Evolutionary conservation across 768 basidiomycete species (phyloP), one percentile per base, ranked within the genome.

Genomic region (Russula dissimulans): DNA sequence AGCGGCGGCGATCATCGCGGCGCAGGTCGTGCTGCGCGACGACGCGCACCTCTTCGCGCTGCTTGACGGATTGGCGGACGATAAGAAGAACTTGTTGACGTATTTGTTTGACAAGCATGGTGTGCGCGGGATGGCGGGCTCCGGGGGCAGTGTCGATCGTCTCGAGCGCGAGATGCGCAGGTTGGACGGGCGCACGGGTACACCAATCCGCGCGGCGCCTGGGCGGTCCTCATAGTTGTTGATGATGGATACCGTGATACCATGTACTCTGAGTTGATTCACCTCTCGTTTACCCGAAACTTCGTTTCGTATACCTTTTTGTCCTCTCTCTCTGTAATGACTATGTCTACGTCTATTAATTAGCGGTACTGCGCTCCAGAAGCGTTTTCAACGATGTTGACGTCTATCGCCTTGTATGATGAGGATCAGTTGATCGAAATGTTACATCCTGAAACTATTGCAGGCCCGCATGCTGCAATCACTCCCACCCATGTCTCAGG

Each of bases 21-120:
- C 89, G 0, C 91, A 93, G 66, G 76, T 91, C 36, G 84, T 92
- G 57, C 74, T 94, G 43, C 81, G 83, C 29, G 91, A 94, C 68
- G 91, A 93, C 69, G 83, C 84, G 0, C 89, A 91, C 65, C 76
- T 94, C 1, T 94, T 94, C 66, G 76, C 82, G 41, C 80, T 94
- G 17, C 74, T 94, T 47, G 88, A 90, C 59, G 88, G 87, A 5
- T 77, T 94, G 44, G 83, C 89, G n/a, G 87, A 91, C 61, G 89
- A 90, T 67, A 91, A 93, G 78, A 92, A 91, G 78, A 92, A 94
- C 69, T 76, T 93, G 17, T 75, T 94, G 51, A 91, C 91, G 1
- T 94, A 94, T 65, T 76, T 91, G 58, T 94, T 94, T 65, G 91
- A 92, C 71, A 93, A 92, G 70, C 88, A 92, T 67, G 85, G 85